Conservation (phyloP, 2,329 filamentous ascomycete genomes). For the Grosmannia serpens region DNA sequence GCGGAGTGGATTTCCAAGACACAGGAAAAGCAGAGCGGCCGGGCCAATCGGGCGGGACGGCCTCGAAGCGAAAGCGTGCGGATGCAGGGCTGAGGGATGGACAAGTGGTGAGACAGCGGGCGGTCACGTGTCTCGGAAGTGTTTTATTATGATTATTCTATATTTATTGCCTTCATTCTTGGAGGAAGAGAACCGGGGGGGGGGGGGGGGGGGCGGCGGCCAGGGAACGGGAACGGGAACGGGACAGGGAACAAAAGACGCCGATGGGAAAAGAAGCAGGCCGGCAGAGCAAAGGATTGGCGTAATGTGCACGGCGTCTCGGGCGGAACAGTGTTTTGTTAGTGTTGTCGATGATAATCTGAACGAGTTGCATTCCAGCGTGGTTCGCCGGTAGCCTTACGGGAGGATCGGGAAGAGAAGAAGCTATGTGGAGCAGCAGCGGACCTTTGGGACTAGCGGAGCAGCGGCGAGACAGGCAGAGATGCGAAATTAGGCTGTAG, state of each 20-base stretch:
- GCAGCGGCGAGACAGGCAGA: too few relatives aligned
- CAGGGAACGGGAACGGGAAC: not conserved
- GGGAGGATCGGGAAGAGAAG: not conserved
- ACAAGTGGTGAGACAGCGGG: not conserved
- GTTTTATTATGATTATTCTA: not conserved
- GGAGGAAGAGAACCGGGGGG: not conserved
- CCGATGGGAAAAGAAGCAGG: not conserved
- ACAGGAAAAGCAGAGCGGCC: constrained; percentile 23
- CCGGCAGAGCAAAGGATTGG: not conserved
- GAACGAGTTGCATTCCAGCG: not conserved
- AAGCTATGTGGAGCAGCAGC: not conserved
- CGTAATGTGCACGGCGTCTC: not conserved
- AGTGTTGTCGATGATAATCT: not conserved
- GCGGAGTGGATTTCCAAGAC: constrained; percentile 66
- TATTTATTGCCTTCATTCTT: not conserved
- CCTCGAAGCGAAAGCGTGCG: constrained; percentile 11
- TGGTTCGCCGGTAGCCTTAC: not conserved
- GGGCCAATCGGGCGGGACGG: constrained; percentile 1
- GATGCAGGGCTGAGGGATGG: not conserved
- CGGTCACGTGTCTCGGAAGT: not conserved
- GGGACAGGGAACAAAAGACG: not conserved
- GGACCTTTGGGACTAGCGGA: not conserved
- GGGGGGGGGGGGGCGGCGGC: too few relatives aligned
- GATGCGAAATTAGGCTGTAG: too few relatives aligned
- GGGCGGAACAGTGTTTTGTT: not conserved